A percentile compares a stretch with the other conserved stretches of the same genome.
phyloP scores from a whole-genome alignment of 2,329 filamentous ascomycete species.

The Rutstroemia sp. region DNA sequence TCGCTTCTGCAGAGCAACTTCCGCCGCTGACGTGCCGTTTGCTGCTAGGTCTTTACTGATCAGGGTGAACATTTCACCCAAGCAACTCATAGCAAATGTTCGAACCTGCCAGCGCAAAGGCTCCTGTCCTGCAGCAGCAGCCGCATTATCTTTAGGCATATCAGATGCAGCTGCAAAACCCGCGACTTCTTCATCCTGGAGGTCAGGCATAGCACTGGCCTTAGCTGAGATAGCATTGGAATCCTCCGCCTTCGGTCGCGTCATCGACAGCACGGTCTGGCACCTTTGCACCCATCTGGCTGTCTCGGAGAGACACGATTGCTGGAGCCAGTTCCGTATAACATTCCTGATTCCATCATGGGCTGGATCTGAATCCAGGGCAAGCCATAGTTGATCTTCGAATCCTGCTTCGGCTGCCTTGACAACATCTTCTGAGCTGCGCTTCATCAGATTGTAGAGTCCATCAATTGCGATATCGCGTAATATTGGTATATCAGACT shows the following conservation, averaged over 20 bases:
- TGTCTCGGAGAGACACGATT: constrained; percentile 76
- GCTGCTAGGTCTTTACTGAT: constrained; percentile 72
- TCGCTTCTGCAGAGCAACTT: constrained; percentile 69
- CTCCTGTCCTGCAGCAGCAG: constrained; percentile 62
- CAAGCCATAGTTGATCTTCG: constrained; percentile 87
- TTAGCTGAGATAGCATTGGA: constrained; percentile 38
- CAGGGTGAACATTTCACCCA: constrained; percentile 74
- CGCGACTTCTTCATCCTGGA: constrained; percentile 93
- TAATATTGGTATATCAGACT: constrained; percentile 60
- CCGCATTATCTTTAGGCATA: constrained; percentile 48
- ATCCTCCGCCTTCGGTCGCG: constrained; percentile 57
- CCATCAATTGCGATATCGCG: constrained; percentile 79
- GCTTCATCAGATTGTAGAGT: constrained; percentile 90
- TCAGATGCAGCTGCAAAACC: constrained; percentile 76
- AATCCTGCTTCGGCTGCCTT: constrained; percentile 67
- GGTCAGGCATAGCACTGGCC: constrained; percentile 56
- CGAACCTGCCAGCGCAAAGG: constrained; percentile 91
- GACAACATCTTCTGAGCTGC: constrained; percentile 78
- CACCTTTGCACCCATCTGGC: constrained; percentile 81
- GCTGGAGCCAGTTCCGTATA: constrained; percentile 86
- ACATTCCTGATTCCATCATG: constrained; percentile 81
- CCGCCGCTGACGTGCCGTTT: constrained; percentile 71
- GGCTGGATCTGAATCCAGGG: constrained; percentile 68
- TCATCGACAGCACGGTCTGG: constrained; percentile 84
- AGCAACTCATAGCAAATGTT: constrained; percentile 84